Evolutionary conservation across 2,329 filamentous ascomycete genomes (phyloP).

Genomic region (Parastagonospora nodorum): DNA sequence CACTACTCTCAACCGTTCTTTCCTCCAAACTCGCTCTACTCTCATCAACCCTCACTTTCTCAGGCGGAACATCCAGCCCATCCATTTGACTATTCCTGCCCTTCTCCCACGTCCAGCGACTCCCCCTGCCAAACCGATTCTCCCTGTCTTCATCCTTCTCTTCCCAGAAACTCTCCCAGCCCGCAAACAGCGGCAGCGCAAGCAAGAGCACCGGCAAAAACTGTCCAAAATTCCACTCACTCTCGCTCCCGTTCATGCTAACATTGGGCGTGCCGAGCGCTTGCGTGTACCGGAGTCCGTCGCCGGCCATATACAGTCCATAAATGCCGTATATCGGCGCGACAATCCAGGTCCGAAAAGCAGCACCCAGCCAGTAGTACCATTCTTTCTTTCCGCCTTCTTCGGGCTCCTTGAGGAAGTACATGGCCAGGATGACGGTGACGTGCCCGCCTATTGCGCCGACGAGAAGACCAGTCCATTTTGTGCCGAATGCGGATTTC

Average conservation of each 20-base stretch:
- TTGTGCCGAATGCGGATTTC: slow-evolving; percentile 28
- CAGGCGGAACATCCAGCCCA: slow-evolving; percentile 4
- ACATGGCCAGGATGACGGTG: slow-evolving; percentile 39
- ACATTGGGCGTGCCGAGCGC: slow-evolving; percentile 31
- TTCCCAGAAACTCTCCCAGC: slow-evolving; percentile 38
- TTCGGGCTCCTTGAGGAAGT: slow-evolving; percentile 21
- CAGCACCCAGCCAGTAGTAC: slow-evolving; percentile 26
- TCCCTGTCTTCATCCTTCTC: slow-evolving; percentile 31
- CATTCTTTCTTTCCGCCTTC: slow-evolving; percentile 17
- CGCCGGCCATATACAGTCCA: slow-evolving; percentile 32
- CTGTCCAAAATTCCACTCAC: slow-evolving; percentile 38
- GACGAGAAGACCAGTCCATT: slow-evolving; percentile 35
- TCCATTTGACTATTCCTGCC: slow-evolving; percentile 8
- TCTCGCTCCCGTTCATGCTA: slow-evolving; percentile 26
- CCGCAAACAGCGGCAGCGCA: slow-evolving; percentile 36
- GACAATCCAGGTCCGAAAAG: slow-evolving; percentile 38
- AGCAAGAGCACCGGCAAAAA: slow-evolving; percentile 37
- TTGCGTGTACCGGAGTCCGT: slow-evolving; percentile 27
- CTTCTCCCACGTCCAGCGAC: slow-evolving; percentile 7
- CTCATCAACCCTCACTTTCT: slow-evolving; percentile 1
- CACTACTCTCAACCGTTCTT: slow-evolving; percentile 12
- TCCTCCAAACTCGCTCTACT: slow-evolving; percentile 19
- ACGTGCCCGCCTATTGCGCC: slow-evolving; percentile 37
- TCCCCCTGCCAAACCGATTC: slow-evolving; percentile 18
- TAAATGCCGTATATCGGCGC: slow-evolving; percentile 37